Base-by-base conservation (phyloP, 257 asterid species). In the Capsicum chinense region DNA sequence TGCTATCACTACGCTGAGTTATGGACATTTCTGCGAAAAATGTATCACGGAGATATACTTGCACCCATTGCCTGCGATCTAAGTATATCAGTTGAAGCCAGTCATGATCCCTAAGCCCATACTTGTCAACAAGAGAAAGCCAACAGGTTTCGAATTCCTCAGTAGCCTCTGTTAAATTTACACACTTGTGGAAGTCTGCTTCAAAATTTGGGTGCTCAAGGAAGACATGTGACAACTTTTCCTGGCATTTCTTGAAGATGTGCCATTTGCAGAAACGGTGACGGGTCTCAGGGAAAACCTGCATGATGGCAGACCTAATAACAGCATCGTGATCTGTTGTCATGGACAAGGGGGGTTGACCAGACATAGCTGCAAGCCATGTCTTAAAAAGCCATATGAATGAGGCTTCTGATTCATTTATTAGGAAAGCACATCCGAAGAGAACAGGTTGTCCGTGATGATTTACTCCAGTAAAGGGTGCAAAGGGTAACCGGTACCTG, bases 201-300 rank as follows among this genome's bases (percentile, higher is more conserved):
- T 97, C 98, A 63, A 97, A 93, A 67, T 89, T 93, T 54, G 95
- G 98, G 83, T 97, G 93, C 81, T 85, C 83, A 50, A 90, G 97
- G 87, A 95, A 87, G 88, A 95, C 90, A 44, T 93, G 92, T 10
- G 98, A 95, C 86, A 95, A 85, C 79, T 92, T 95, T 88, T 97
- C 99, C 87, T 93, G 99, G 89, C 97, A 93, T 87, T 97, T 95
- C 86, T 97, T 95, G 86, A 93, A 95, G 52, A 97, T 95, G 88
- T 95, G 97, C 99, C 99, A 97, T 89, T 97, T 95, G 88, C 99
- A 97, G 91, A 93, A 95, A 59, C 98, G 93, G 81, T 97, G 99
- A 5, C 97, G 97, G 17, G 97, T 82, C 73, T 90, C 87, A 3
- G 98, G 98, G 84, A 95, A 91, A 78, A 95, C 97, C 86, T 91